These are phyloP conservation scores for Ascobolus immersus DNA, from an alignment of 495 filamentous ascomycete genomes.

Conservation along the genomic window DNA sequence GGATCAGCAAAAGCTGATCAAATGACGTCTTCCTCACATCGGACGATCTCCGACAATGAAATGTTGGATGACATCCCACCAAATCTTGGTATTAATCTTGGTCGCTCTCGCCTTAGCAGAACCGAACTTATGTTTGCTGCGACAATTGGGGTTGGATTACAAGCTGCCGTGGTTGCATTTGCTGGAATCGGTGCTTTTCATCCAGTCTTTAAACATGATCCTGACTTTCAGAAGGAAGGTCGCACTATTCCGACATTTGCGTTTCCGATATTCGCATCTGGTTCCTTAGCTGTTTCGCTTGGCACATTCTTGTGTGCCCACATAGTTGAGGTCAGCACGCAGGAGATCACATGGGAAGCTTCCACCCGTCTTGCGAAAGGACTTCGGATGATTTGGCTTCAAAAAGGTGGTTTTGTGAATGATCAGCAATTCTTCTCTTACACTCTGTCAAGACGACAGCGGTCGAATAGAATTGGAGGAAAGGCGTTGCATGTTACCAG, in stretches of 20 bases:
- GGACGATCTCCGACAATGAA: too few relatives aligned
- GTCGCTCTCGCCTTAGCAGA: too few relatives aligned
- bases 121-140: background rate
- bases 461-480: too few relatives aligned
- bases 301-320: conserved; percentile 7
- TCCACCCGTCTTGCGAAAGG: too few relatives aligned
- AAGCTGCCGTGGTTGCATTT: background rate
- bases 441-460: conserved; percentile 5
- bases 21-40: too few relatives aligned
- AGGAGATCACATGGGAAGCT: conserved; percentile 4
- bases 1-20: too few relatives aligned
- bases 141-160: background rate
- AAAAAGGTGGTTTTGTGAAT: conserved; percentile 1
- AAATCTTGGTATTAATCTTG: too few relatives aligned
- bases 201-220: too few relatives aligned
- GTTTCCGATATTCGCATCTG: background rate
- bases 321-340: conserved; percentile 6
- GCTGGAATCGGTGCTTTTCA: background rate
- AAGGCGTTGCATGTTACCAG: too few relatives aligned
- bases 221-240: background rate
- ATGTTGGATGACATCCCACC: too few relatives aligned
- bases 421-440: conserved; percentile 9
- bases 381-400: conserved; percentile 5
- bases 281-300: conserved; percentile 1
- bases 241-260: background rate